A percentile compares a stretch with the other conserved stretches of the same genome.
phyloP scores from a whole-genome alignment of 768 basidiomycete species.

The Termitomyces sp. region DNA sequence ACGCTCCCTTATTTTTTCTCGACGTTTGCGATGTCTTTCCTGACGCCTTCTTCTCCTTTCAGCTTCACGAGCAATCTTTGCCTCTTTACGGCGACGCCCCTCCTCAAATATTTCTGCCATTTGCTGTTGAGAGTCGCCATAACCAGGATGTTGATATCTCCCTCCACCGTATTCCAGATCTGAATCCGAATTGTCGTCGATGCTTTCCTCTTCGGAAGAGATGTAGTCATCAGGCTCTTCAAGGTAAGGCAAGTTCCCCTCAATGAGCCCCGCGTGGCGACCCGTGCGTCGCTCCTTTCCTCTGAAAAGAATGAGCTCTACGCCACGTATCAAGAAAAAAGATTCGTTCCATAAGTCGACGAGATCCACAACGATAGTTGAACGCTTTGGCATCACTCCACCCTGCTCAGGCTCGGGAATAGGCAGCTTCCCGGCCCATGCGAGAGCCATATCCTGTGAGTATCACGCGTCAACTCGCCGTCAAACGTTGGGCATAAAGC shows the following conservation, averaged over 20 bases:
- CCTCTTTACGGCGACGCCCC: slow-evolving; percentile 47
- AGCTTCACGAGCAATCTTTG: slow-evolving; percentile 28
- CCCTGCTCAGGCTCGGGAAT: slow-evolving; percentile 43
- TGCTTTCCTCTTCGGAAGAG: slow-evolving; percentile 34
- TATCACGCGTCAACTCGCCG: not conserved
- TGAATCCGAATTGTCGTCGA: slow-evolving; percentile 27
- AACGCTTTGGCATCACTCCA: slow-evolving; percentile 49
- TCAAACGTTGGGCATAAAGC: not conserved
- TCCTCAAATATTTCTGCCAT: slow-evolving; percentile 43
- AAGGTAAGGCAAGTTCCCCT: slow-evolving; percentile 47
- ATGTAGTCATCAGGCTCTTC: slow-evolving; percentile 37
- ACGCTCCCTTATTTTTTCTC: slow-evolving; percentile 55
- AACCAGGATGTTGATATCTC: slow-evolving; percentile 25
- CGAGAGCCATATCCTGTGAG: slow-evolving; percentile 61
- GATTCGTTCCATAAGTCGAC: slow-evolving; percentile 76
- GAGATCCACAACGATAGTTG: slow-evolving; percentile 61
- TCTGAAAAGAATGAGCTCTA: slow-evolving; percentile 79
- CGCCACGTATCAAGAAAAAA: slow-evolving; percentile 69
- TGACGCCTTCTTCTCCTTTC: slow-evolving; percentile 58
- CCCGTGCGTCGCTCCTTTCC: slow-evolving; percentile 79
- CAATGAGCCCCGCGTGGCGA: slow-evolving; percentile 44
- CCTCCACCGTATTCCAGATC: slow-evolving; percentile 37
- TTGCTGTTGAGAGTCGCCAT: slow-evolving; percentile 34
- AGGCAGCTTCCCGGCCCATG: slow-evolving; percentile 76
- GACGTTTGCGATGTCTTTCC: slow-evolving; percentile 59